Percentiles rank a stretch among this genome's conserved stretches.
Evolutionary conservation across 495 filamentous ascomycete genomes (phyloP).

Genomic region (Penicillium chermesinum): DNA sequence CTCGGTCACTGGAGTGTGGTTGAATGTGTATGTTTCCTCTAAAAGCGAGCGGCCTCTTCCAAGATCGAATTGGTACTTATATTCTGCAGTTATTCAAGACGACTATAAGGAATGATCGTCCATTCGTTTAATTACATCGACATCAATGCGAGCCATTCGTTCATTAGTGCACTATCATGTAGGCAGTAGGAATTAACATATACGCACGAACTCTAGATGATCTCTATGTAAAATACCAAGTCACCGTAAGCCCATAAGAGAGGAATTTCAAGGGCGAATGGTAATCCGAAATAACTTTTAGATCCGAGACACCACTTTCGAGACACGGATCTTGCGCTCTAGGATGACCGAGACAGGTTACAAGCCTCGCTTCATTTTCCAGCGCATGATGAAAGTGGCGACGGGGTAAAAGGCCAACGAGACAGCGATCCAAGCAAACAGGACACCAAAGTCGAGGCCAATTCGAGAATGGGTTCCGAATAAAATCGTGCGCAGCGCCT

Average conservation of each 20-base stretch:
- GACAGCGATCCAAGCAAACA: conserved; percentile 56
- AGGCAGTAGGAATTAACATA: neutral
- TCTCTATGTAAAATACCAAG: too few species aligned
- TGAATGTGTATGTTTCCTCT: neutral
- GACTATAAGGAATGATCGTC: neutral
- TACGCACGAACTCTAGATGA: neutral
- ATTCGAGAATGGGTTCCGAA: conserved; percentile 60
- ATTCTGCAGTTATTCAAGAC: neutral
- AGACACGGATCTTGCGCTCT: too few species aligned
- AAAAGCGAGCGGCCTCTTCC: neutral
- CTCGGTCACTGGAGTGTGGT: neutral
- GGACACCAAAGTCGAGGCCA: conserved; percentile 58
- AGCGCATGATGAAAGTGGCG: conserved; percentile 53
- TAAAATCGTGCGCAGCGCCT: conserved; percentile 56
- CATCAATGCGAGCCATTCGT: neutral
- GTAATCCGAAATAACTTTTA: neutral
- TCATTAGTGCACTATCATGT: neutral
- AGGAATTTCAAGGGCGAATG: too few species aligned
- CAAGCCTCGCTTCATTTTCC: conserved; percentile 51
- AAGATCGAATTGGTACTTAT: too few species aligned
- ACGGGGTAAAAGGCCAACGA: conserved; percentile 57
- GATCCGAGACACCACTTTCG: too few species aligned
- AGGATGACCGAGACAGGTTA: too few species aligned
- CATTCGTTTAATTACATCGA: neutral
- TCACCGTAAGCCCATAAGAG: too few species aligned